Base-by-base conservation (phyloP, 2,329 filamentous ascomycete genomes). In the Fusarium nygamai region DNA sequence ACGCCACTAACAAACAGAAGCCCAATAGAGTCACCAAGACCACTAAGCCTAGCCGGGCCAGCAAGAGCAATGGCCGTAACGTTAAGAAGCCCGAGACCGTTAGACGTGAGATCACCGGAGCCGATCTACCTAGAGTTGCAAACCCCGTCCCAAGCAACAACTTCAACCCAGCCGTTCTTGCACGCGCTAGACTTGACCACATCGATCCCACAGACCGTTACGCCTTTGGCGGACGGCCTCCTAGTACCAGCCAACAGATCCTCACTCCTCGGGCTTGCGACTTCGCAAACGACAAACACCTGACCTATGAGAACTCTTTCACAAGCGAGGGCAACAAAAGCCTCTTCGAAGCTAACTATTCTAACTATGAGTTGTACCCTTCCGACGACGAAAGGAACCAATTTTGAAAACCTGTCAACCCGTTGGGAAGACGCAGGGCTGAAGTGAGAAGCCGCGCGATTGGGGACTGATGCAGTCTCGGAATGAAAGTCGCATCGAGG, bases 371-470 rank as follows among this genome's bases (percentile, higher is more conserved):
- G 2, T 10, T n/a, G 17, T 7, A 8, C 13, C 33, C 20, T 29
- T 51, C n/a, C 31, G n/a, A 60, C 9, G 20, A 47, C 36, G 20
- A 60, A 34, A n/a, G 34, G 11, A 10, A 36, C n/a, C 43, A 19
- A 20, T 3, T 57, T 69, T 56, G 51, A 56, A 48, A 33, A 29
- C 10, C 38, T n/a, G 46, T 31, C 24, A 48, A 41, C 14, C 24
- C 20, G 24, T 24, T 31, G 24, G 34, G 38, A 48, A 44, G 43
- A 46, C 50, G 29, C 67, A 72, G 67, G 73, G 70, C 73, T 74
- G 73, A 72, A 63, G 29, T 31, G 39, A 60, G 43, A 27, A 51
- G 34, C 47, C 60, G 19, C 20, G 27, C 43, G 36, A 22, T 36
- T 9, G 24, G 22, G 43, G 38, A 43, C 22, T 29, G 31, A 24